Percentiles rank a stretch among this genome's conserved stretches.
Conservation (phyloP, 2,329 filamentous ascomycete genomes). For the Penicillium polonicum region DNA sequence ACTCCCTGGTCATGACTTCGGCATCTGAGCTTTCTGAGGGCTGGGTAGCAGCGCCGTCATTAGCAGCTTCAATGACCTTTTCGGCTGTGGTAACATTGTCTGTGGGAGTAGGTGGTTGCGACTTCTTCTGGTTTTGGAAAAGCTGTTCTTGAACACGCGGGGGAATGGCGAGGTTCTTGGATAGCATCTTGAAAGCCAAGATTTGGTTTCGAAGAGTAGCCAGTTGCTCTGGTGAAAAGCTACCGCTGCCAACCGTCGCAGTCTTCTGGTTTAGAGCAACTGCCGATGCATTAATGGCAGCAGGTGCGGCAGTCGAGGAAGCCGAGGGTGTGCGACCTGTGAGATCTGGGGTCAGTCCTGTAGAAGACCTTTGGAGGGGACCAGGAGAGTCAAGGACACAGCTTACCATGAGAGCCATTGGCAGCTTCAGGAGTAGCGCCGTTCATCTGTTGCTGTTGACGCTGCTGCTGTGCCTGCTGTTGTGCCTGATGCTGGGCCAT, state of each 20-base stretch:
- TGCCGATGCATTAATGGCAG: constrained; percentile 17
- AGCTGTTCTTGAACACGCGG: constrained; percentile 76
- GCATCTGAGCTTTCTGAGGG: constrained; percentile 28
- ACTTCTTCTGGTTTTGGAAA: constrained; percentile 58
- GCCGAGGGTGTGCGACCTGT: constrained; percentile 39
- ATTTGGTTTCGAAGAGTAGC: constrained; percentile 80
- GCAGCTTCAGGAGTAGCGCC: constrained; percentile 32
- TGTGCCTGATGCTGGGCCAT: constrained; percentile 44
- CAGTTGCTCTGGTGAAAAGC: constrained; percentile 77
- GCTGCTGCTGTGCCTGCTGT: constrained; percentile 44
- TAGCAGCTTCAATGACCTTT: constrained; percentile 40
- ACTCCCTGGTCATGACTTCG: constrained; percentile 35
- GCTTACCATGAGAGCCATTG: constrained; percentile 47
- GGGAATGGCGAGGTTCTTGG: constrained; percentile 82
- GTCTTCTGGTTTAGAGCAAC: constrained; percentile 30
- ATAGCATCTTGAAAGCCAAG: constrained; percentile 82
- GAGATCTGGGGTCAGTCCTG: not conserved
- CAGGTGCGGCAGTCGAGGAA: constrained; percentile 32
- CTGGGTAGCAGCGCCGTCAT: constrained; percentile 36
- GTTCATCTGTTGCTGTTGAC: constrained; percentile 45
- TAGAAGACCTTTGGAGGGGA: not conserved
- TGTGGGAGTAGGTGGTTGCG: constrained; percentile 38
- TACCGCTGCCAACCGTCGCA: constrained; percentile 44
- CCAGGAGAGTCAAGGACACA: not conserved
- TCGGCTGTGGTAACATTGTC: constrained; percentile 36